Evolutionary conservation across 352 stramenopile species (phyloP), one percentile per base, ranked within the genome.

Genomic region (Phytopythium montanum): DNA sequence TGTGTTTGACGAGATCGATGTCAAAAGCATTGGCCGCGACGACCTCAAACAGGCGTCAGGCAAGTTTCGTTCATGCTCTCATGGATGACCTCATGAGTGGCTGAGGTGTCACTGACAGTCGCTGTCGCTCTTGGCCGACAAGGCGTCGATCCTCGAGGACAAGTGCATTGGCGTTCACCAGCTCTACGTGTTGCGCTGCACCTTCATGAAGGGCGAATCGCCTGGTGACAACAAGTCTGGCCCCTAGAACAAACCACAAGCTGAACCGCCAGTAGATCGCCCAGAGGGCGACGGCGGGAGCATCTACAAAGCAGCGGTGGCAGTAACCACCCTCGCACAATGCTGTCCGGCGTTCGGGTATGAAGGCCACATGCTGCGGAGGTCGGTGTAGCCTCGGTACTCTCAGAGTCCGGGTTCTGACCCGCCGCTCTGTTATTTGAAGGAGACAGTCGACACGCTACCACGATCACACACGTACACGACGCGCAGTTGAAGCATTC

Each of bases 1-100:
- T 31, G 89, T 97, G 1, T 97, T 97, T 62, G 92, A 98, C 50
- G 89, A 98, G 60, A 79, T 90, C 54, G 80, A 96, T 46, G 90
- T 97, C 41, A 63, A 76, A 5, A 88, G 96, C 62, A 91, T 94
- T 54, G 81, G 79, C 2, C 75, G 76, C 1, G 77, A 88, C 9
- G 83, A 91, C 29, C 67, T 93, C 10, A 75, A 72, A 49, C 66
- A 87, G 19, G 81, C 81, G 5, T 81, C 78, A 5, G 87, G 90
- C 50, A 91, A 88, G 66, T 79, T 88, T 64, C 16, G 49, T 54
- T 7, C 10, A 28, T 25, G 14, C 10, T 19, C 28, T 19, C 39
- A 23, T 23, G 5, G 13, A 13, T 2, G 14, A 7, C 34, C 31
- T 28, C 29, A 0, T 19, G 16, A 2, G 19, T 41, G 28, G 5